phyloP scores from a whole-genome alignment of 345 rosid genomes.

The Gossypium sturtianum region DNA sequence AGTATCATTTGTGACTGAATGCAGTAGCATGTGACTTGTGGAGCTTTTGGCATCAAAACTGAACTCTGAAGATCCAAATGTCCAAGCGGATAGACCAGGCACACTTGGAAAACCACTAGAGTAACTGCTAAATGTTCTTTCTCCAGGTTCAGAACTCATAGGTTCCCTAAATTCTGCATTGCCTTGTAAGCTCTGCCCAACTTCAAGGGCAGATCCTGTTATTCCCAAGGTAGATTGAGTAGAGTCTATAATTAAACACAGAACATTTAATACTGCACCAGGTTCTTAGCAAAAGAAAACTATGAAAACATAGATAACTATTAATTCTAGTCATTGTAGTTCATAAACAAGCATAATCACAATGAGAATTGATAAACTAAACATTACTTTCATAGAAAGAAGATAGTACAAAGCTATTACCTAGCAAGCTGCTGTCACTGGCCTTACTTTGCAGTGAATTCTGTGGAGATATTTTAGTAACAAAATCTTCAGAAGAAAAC shows the following conservation, averaged over 20 bases:
- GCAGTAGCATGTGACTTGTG: conserved; percentile 23
- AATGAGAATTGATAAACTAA: conserved; percentile 10
- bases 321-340: neutral
- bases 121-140: conserved; percentile 40
- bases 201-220: conserved; percentile 36
- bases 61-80: conserved; percentile 41
- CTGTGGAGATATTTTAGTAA: conserved; percentile 21
- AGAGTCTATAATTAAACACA: conserved; percentile 34
- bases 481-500: conserved; percentile 13
- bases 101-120: conserved; percentile 31
- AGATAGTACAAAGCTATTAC: conserved; percentile 24
- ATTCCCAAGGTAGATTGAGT: conserved; percentile 28
- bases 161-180: conserved; percentile 22
- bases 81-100: conserved; percentile 24
- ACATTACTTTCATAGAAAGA: conserved; percentile 34
- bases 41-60: conserved; percentile 39
- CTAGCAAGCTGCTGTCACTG: conserved; percentile 21
- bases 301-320: conserved; percentile 9
- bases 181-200: conserved; percentile 24
- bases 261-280: conserved; percentile 13
- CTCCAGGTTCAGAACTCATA: conserved; percentile 21
- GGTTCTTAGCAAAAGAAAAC: conserved; percentile 14
- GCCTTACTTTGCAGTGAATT: conserved; percentile 29
- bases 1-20: conserved; percentile 44
- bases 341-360: neutral